Evolutionary conservation across 2,329 filamentous ascomycete genomes (phyloP), one percentile per base, ranked within the genome.

Genomic region (Calonectria honghensis): DNA sequence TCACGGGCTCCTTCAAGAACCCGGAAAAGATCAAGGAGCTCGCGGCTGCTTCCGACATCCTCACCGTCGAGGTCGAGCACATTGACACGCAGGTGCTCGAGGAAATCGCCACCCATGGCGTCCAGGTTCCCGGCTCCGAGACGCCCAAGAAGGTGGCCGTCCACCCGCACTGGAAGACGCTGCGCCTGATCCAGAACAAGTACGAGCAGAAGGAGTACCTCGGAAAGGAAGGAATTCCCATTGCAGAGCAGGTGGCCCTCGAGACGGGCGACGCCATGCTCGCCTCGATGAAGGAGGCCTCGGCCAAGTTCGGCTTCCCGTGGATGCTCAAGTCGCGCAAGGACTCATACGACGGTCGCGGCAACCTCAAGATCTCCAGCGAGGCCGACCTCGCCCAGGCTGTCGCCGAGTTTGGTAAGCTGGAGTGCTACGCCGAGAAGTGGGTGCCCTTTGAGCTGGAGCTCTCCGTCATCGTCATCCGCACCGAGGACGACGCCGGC

Each of bases 61-160:
- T 98, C 75, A 98, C 96, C 0, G 95, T 98, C 18, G 96, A 98
- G 85, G 98, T 98, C 77, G 96, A 98, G 88, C 96, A 98, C 85
- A 94, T 98, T 73, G 92, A 98, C 84, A 97, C 95, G n/a, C 89
- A 95, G 68, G 93, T 97, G 31, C 90, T 98, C 6, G 95, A 98
- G 85, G 94, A 97, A 82, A 92, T 98, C 72, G 92, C 91, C 6
- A 91, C 91, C 20, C 87, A 89, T 68, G 92, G 93, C 41, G 91
- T 94, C 5, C 86, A 92, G 29, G 86, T 86, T 10, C 59, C 65
- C 6, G 79, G 79, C 35, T 82, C 81, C 31, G 83, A 84, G 45
- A 84, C 80, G 59, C 80, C 82, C 63, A 90, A 87, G 81, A 88
- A 85, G 77, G 90, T 94, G 52, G 88, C 92, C 51, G 89, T 95